Evolutionary conservation across 805 yeast genomes (phyloP).

Genomic region (Maudiozyma turicensis): DNA sequence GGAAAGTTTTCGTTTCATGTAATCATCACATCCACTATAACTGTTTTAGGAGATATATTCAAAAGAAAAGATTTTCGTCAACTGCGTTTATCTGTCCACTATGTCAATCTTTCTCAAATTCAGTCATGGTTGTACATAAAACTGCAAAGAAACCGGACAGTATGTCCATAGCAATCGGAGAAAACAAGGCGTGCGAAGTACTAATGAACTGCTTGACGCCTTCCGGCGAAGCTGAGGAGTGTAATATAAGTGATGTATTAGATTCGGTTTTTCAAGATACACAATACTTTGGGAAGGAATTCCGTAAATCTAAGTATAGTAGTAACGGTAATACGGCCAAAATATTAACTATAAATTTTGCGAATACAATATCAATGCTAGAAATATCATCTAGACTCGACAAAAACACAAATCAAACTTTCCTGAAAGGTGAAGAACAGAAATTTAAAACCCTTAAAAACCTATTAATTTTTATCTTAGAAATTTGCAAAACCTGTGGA

Average conservation of each 20-base stretch:
- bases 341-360: slow-evolving; percentile 18
- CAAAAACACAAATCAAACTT: slow-evolving; percentile 24
- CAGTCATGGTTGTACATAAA: slow-evolving; percentile 23
- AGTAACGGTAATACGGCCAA: slow-evolving; percentile 12
- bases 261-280: slow-evolving; percentile 13
- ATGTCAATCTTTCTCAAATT: slow-evolving; percentile 61
- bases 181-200: slow-evolving; percentile 6
- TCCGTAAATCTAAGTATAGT: slow-evolving; percentile 10
- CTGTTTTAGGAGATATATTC: slow-evolving; percentile 61
- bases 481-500: slow-evolving; percentile 16
- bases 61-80: slow-evolving; percentile 48
- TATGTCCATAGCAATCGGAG: slow-evolving; percentile 4
- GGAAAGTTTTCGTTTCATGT: slow-evolving; percentile 60
- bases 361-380: slow-evolving; percentile 38
- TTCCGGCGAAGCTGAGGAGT: slow-evolving; percentile 8
- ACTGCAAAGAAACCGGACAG: slow-evolving; percentile 6
- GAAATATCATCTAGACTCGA: slow-evolving; percentile 52
- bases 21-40: slow-evolving; percentile 87
- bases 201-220: slow-evolving; percentile 10
- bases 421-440: slow-evolving; percentile 32
- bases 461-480: slow-evolving; percentile 18
- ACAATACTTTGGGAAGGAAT: slow-evolving; percentile 15
- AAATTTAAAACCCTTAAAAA: slow-evolving; percentile 31
- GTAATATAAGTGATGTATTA: slow-evolving; percentile 11
- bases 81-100: slow-evolving; percentile 84